A percentile compares a stretch with the other conserved stretches of the same genome.
Evolutionary conservation across 352 stramenopile genomes (phyloP).

Genomic region (Pythium rishiriense): DNA sequence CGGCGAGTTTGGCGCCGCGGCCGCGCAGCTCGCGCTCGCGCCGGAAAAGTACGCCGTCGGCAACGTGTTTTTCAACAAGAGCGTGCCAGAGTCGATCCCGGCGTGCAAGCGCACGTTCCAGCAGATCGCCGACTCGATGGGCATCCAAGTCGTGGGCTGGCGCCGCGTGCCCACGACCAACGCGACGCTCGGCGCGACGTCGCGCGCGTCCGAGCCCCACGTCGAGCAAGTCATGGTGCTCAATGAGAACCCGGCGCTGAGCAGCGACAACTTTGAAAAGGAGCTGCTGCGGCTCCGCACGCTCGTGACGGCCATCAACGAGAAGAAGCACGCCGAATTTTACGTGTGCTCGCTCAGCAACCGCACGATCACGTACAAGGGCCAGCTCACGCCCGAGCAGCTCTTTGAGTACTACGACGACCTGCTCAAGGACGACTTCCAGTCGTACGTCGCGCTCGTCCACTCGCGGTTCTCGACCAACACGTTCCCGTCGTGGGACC

Average conservation of each 20-base stretch:
- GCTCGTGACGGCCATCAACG: constrained; percentile 58
- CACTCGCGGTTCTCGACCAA: constrained; percentile 98
- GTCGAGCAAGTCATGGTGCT: constrained; percentile 96
- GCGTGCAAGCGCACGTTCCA: constrained; percentile 90
- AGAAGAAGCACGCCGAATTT: constrained; percentile 85
- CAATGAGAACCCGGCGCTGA: constrained; percentile 59
- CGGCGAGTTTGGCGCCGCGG: constrained; percentile 61
- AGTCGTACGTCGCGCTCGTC: constrained; percentile 93
- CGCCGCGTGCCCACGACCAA: constrained; percentile 93
- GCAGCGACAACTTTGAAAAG: constrained; percentile 91
- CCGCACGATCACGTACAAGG: constrained; percentile 97
- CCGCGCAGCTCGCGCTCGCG: constrained; percentile 39
- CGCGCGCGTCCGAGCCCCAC: constrained; percentile 91
- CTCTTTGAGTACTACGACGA: constrained; percentile 75
- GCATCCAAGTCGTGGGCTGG: constrained; percentile 93
- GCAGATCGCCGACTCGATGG: constrained; percentile 78
- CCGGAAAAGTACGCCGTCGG: constrained; percentile 91
- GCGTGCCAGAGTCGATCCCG: constrained; percentile 65
- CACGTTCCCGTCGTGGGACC: constrained; percentile 96
- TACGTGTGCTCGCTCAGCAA: constrained; percentile 95
- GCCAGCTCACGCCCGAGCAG: constrained; percentile 95
- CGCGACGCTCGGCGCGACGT: constrained; percentile 92
- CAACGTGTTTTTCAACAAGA: constrained; percentile 90
- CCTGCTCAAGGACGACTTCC: constrained; percentile 74
- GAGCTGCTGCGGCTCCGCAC: constrained; percentile 71